Percentiles rank a stretch among this genome's conserved stretches.
phyloP scores from a whole-genome alignment of 257 asterid species.

The Lithospermum erythrorhizon region DNA sequence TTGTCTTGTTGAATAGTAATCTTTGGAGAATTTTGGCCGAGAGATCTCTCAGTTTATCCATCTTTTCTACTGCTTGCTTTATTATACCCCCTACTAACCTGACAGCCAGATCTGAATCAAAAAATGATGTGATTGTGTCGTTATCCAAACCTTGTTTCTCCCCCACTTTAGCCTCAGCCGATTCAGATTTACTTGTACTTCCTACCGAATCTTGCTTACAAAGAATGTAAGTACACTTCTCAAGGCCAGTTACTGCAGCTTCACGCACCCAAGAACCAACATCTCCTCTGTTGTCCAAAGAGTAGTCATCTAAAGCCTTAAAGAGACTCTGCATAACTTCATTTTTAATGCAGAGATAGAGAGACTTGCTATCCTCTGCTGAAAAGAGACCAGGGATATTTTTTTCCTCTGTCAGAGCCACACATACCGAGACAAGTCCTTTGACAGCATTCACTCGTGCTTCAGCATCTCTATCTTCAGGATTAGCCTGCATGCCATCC shows the following conservation, averaged over 20 bases:
- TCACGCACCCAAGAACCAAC: constrained; percentile 99
- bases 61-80: constrained; percentile 93
- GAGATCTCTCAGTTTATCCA: constrained; percentile 81
- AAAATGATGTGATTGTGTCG: constrained; percentile 24
- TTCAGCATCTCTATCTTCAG: constrained; percentile 90
- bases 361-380: constrained; percentile 38
- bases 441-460: constrained; percentile 84
- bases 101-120: constrained; percentile 52
- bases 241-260: constrained; percentile 90
- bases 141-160: constrained; percentile 19
- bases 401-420: constrained; percentile 44
- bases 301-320: constrained; percentile 86
- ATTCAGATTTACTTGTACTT: constrained; percentile 16
- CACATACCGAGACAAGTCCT: constrained; percentile 73
- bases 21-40: constrained; percentile 76
- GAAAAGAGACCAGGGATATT: constrained; percentile 31
- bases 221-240: constrained; percentile 74
- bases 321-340: constrained; percentile 76
- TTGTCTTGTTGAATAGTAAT: constrained; percentile 43
- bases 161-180: constrained; percentile 19
- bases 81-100: constrained; percentile 53
- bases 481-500: constrained; percentile 61
- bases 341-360: constrained; percentile 43
- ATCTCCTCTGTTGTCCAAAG: constrained; percentile 93
- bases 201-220: constrained; percentile 43